Base-by-base conservation (phyloP, 441 rosid genomes). In the Populus hybrid region DNA sequence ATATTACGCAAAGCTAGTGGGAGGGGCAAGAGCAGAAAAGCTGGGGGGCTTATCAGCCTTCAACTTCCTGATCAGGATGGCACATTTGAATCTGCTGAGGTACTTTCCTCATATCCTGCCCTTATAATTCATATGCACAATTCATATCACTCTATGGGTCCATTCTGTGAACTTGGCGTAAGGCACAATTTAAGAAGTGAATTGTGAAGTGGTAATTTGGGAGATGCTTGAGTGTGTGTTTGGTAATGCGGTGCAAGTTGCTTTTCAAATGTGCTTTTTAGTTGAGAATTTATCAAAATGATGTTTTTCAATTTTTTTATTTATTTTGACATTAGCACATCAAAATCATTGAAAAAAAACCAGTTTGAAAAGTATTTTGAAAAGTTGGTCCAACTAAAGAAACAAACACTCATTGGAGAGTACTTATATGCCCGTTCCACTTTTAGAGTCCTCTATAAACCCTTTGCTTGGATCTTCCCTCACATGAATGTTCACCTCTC, bases 1-100 rank as follows among this genome's bases (percentile, higher is more conserved):
- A 86, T 95, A 79, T 82, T 93, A 61, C 99, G 98, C 77, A 95
- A 93, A 87, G 90, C 98, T 82, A 89, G 88, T 64, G 98, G 98
- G 69, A 86, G 96, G 76, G 99, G 99, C 77, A 95, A 93, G 88
- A 92, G 88, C 82, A 88, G 97, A 86, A 92, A 91, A 88, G 89
- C 96, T 65, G 98, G 99, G 53, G 99, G 99, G 20, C 80, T 95
- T 79, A 74, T 88, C 69, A 86, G 92, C 64, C 82, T 95, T 85
- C 92, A 90, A 85, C 98, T 95, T 81, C 97, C 99, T 70, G 77
- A 87, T 69, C 82, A 82, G 77, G 86, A 84, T 81, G 97, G 82
- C 79, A 79, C 77, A 36, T 81, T 77, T 86, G 90, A 86, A 79
- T 87, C 95, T 67, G 89, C 88, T 68, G 97, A 95, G 99, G 97